These are phyloP conservation scores for Phytopythium ostracodes DNA, from an alignment of 352 stramenopile species.

Conservation along the genomic window DNA sequence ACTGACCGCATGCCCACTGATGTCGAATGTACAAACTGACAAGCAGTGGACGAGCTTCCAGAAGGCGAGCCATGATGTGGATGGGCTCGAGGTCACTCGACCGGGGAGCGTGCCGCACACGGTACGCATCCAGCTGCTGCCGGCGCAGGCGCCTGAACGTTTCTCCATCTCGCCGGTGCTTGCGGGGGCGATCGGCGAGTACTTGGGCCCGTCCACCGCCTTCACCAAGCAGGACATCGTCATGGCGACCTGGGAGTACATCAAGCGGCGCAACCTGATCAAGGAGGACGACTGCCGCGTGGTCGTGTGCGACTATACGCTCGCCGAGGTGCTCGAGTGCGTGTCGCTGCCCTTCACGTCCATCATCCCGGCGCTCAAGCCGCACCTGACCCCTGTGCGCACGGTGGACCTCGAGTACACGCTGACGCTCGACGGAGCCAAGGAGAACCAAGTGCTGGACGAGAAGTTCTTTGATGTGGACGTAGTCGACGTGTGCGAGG, in stretches of 20 bases:
- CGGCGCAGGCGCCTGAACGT: conserved; percentile 46
- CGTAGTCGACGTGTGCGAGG: conserved; percentile 44
- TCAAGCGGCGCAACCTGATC: conserved; percentile 70
- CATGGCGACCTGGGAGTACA: conserved; percentile 75
- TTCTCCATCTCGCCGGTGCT: conserved; percentile 56
- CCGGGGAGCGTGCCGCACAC: conserved; percentile 43
- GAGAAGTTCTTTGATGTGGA: conserved; percentile 62
- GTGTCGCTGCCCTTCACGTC: conserved; percentile 67
- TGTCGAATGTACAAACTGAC: no score
- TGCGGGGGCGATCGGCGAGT: conserved; percentile 30
- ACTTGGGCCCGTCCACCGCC: conserved; percentile 35
- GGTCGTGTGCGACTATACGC: conserved; percentile 50
- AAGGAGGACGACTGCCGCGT: conserved; percentile 80
- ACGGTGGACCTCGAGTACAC: conserved; percentile 61
- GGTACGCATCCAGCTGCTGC: conserved; percentile 66
- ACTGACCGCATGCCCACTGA: no score
- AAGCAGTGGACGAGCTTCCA: conserved; percentile 75
- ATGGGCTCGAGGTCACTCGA: conserved; percentile 52
- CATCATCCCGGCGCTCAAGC: conserved; percentile 60
- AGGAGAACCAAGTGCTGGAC: conserved; percentile 30
- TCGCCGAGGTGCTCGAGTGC: conserved; percentile 57
- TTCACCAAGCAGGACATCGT: conserved; percentile 72
- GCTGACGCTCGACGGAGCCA: conserved; percentile 31
- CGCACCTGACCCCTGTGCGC: conserved; percentile 52
- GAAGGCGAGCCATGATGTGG: conserved; percentile 58